Base-by-base conservation (phyloP, 306 rosid species). In the Vicia sativa region DNA sequence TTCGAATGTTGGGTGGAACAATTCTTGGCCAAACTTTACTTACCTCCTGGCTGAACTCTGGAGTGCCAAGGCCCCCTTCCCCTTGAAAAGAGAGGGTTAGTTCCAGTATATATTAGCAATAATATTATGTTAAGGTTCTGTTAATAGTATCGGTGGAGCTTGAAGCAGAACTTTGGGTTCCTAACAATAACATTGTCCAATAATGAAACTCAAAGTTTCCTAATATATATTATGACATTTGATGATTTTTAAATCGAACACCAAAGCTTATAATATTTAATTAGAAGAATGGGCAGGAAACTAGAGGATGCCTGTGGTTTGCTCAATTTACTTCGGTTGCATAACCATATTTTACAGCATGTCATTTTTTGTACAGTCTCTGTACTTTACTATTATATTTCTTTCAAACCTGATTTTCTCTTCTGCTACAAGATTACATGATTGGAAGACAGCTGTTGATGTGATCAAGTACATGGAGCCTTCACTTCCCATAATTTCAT, bases 391-490 rank as follows among this genome's bases (percentile, higher is more conserved):
- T 56, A 29, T 54, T 75, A 26, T 37, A 25, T 46, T 69, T 44
- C 70, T 71, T 31, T 71, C 45, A 44, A 6, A 37, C 77, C 79
- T 87, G 64, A 83, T 48, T 65, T 65, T 59, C 59, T 67, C 52
- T 65, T 77, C 76, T 81, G 56, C 77, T 52, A 53, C 62, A 70
- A 92, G 98, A 68, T 80, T 84, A 66, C 95, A 90, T 62, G 96
- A 92, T 77, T 92, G 98, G 98, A 84, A 72, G 77, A 86, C 89
- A 69, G 84, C 87, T 50, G 67, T 62, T 54, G 91, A 84, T 67
- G 70, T 92, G 70, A 80, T 87, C 66, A 90, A 84, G 79, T 65
- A 78, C 70, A 85, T 90, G 74, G 96, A 92, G 81, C 90, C 93
- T 62, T 87, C 88, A 21, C 82, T 86, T 65, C 83, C 87, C 60